These are phyloP conservation scores for Dothideomycetes sp. DNA, from an alignment of 2,329 filamentous ascomycete genomes.

Conservation along the genomic window DNA sequence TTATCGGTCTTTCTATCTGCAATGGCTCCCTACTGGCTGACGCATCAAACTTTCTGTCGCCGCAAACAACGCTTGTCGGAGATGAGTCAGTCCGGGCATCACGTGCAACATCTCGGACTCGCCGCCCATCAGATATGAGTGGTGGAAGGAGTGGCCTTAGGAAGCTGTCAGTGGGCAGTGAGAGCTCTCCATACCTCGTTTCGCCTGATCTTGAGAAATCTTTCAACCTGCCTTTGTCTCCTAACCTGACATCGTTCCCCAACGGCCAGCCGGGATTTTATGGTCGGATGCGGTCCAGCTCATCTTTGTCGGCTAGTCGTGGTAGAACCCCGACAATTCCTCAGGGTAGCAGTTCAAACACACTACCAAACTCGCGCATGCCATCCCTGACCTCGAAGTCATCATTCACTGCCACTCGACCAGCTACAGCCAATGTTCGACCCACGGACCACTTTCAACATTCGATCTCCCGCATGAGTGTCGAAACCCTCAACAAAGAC, in stretches of 20 bases:
- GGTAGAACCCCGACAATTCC: slow-evolving; percentile 9
- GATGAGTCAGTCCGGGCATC: slow-evolving; percentile 20
- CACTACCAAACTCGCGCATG: slow-evolving; percentile 10
- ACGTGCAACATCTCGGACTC: slow-evolving; percentile 3
- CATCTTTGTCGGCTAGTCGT: slow-evolving; percentile 34
- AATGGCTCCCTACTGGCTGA: slow-evolving; percentile 58
- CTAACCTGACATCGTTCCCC: slow-evolving; percentile 27
- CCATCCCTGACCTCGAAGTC: slow-evolving; percentile 29
- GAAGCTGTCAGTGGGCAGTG: slow-evolving; percentile 11
- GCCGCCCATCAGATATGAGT: slow-evolving; percentile 7
- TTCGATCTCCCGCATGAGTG: slow-evolving; percentile 12
- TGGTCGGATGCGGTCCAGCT: slow-evolving; percentile 44
- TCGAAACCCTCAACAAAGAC: slow-evolving; percentile 10
- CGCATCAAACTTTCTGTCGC: slow-evolving; percentile 48
- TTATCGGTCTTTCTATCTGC: slow-evolving; percentile 62
- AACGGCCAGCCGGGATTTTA: slow-evolving; percentile 10
- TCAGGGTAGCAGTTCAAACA: slow-evolving; percentile 5
- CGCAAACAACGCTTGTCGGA: slow-evolving; percentile 31
- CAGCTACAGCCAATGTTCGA: slow-evolving; percentile 21
- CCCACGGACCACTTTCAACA: slow-evolving; percentile 9
- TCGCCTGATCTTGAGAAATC: slow-evolving; percentile 8
- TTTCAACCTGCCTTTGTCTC: slow-evolving; percentile 32
- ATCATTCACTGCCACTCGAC: slow-evolving; percentile 25
- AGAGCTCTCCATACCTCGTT: slow-evolving; percentile 9
- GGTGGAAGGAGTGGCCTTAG: slow-evolving; percentile 6